Conservation (phyloP, 768 basidiomycete genomes). For the Calocera cornea region DNA sequence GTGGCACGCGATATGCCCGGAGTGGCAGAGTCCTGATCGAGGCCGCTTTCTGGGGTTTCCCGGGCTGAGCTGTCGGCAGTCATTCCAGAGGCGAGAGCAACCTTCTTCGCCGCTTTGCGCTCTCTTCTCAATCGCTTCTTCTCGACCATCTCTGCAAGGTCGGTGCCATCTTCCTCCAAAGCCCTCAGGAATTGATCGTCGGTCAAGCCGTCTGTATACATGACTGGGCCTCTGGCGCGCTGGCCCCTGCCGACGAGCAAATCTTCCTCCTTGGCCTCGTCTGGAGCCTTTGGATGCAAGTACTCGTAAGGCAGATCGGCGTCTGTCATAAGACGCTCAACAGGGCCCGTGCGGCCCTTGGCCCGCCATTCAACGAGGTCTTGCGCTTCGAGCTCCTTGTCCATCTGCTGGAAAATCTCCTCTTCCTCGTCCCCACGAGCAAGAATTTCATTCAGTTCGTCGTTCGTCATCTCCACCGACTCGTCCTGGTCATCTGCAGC, state of each 20-base stretch:
- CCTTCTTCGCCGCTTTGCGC: neutral
- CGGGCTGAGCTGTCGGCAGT: neutral
- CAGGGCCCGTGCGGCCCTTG: slow-evolving; percentile 17
- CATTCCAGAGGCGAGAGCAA: slow-evolving; percentile 1
- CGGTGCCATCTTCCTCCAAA: slow-evolving; percentile 21
- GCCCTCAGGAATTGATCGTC: slow-evolving; percentile 63
- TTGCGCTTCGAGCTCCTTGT: slow-evolving; percentile 22
- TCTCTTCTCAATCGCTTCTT: slow-evolving; percentile 12
- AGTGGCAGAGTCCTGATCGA: neutral
- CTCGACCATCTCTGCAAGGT: slow-evolving; percentile 19
- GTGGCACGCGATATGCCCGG: neutral
- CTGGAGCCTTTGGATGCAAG: slow-evolving; percentile 26
- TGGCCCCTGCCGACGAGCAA: slow-evolving; percentile 66
- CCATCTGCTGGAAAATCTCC: slow-evolving; percentile 29
- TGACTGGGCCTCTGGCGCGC: slow-evolving; percentile 67
- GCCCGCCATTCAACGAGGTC: slow-evolving; percentile 22
- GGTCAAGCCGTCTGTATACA: slow-evolving; percentile 84
- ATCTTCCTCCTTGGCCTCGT: slow-evolving; percentile 33
- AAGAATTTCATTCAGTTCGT: slow-evolving; percentile 32
- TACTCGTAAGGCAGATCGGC: neutral
- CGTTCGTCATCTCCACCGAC: slow-evolving; percentile 2
- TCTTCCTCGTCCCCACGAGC: slow-evolving; percentile 32
- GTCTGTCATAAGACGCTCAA: neutral
- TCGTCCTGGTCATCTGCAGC: slow-evolving; percentile 26
- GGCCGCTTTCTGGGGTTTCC: neutral